Base-by-base conservation (phyloP, 331 rosid species). In the Quercus phellos region DNA sequence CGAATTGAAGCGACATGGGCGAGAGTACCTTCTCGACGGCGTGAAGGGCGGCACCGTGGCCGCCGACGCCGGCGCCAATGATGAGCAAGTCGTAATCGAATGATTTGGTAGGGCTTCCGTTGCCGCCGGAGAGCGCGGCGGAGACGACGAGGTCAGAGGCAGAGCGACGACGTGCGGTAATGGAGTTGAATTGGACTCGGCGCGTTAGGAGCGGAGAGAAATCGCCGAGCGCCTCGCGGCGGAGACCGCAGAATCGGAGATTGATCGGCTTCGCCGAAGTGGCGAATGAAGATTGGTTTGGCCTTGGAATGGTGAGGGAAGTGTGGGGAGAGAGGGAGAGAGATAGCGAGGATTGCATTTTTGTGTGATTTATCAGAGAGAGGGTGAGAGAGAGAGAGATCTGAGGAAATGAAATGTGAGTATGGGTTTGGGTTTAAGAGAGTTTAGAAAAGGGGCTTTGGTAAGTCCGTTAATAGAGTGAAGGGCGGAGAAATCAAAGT, bases 31-130 rank as follows among this genome's bases (percentile, higher is more conserved):
- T 93, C 86, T 93, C 96, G 26, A 95, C 98, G 9, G 98, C 98
- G 63, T 95, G 98, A 54, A 95, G 94, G 19, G 99, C 98, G 5
- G 98, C 99, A 2, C 99, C 99, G 22, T 95, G 99, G 72, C 98
- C 98, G 0, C 98, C 99, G 64, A 95, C 99, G 7, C 99, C 99
- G 9, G 99, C 99, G 24, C 99, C 98, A 38, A 95, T 93, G n/a
- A 93, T 95, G 68, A 95, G 77, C 86, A 95, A 83, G 83, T 95
- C 99, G 5, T 95, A 95, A 55, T 95, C 99, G 21, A 93, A 95
- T 7, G 95, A 86, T 59, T 79, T 85, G 29, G 97, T 73, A 72
- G 93, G 69, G 56, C 82, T 91, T 63, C 97, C 98, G 84, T 95
- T 95, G 59, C 4, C 68, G 8, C 4, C 70, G 11, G 99, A 88